These are phyloP conservation scores for Aschersonia sp. DNA, from an alignment of 2,329 filamentous ascomycete species.

Conservation along the genomic window DNA sequence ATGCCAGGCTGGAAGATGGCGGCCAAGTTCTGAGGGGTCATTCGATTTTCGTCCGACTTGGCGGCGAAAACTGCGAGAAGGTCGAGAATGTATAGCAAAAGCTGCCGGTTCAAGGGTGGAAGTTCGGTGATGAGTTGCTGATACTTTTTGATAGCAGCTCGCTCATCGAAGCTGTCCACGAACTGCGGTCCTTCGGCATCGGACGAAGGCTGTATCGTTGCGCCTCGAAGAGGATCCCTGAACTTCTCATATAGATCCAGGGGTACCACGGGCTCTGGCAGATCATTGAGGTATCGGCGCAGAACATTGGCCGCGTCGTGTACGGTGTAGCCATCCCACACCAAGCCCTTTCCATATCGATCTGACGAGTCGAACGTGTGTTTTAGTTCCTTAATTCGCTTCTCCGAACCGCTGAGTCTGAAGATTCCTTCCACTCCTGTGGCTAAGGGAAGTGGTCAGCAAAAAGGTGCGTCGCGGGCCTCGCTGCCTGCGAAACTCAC, in stretches of 20 bases:
- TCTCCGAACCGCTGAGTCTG: constrained; percentile 86
- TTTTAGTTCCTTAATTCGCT: constrained; percentile 94
- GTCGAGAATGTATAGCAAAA: constrained; percentile 91
- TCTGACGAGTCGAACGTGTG: constrained; percentile 86
- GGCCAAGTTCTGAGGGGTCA: constrained; percentile 87
- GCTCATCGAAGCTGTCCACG: constrained; percentile 46
- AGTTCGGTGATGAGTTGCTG: constrained; percentile 86
- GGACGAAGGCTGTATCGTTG: constrained; percentile 58
- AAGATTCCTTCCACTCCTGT: constrained; percentile 95
- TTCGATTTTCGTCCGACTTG: constrained; percentile 91
- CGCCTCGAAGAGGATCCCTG: constrained; percentile 61
- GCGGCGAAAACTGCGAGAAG: constrained; percentile 92
- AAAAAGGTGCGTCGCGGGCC: background rate
- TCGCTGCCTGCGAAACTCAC: constrained; percentile 27
- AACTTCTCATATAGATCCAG: constrained; percentile 87
- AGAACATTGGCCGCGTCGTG: constrained; percentile 97
- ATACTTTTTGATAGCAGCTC: constrained; percentile 65
- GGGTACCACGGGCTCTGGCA: constrained; percentile 93
- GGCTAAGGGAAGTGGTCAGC: constrained; percentile 35
- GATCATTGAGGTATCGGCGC: constrained; percentile 84
- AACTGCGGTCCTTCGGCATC: constrained; percentile 56
- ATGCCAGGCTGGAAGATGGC: constrained; percentile 97
- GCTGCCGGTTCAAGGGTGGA: constrained; percentile 81
- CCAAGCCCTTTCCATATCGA: constrained; percentile 87
- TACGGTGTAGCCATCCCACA: constrained; percentile 96